Evolutionary conservation across 2,329 filamentous ascomycete species (phyloP).

Genomic region (Ophiocordyceps robertsii): DNA sequence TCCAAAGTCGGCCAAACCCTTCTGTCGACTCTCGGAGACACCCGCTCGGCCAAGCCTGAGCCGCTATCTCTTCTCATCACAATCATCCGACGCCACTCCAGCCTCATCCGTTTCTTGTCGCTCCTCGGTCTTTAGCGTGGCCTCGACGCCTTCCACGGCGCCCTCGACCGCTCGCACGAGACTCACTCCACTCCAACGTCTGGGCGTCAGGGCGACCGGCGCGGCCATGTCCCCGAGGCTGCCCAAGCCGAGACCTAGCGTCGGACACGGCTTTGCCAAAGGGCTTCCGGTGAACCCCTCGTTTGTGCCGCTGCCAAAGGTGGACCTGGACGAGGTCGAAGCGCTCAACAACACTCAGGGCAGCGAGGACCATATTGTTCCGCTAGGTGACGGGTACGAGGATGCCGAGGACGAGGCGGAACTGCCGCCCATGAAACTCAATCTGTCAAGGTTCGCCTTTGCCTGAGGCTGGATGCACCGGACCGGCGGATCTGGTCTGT

Average conservation of each 20-base stretch:
- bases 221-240: constrained; percentile 13
- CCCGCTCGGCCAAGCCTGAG: constrained; percentile 17
- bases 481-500: not conserved
- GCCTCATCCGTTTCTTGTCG: constrained; percentile 18
- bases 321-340: constrained; percentile 38
- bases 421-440: constrained; percentile 19
- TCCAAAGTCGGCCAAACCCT: too few species aligned
- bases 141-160: constrained; percentile 25
- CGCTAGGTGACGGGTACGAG: constrained; percentile 31
- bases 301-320: constrained; percentile 40
- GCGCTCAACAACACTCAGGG: constrained; percentile 33
- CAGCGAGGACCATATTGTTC: constrained; percentile 41
- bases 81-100: constrained; percentile 16
- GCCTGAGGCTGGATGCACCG: constrained; percentile 5
- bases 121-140: constrained; percentile 22
- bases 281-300: constrained; percentile 35
- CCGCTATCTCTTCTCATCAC: constrained; percentile 21
- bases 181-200: constrained; percentile 39
- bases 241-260: constrained; percentile 13
- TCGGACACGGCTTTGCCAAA: constrained; percentile 13
- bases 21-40: constrained; percentile 9
- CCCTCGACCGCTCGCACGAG: constrained; percentile 28
- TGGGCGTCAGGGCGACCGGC: constrained; percentile 30
- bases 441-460: constrained; percentile 36
- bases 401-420: constrained; percentile 27